Evolutionary conservation across 495 filamentous ascomycete genomes (phyloP), one percentile per base, ranked within the genome.

Genomic region (Aspergillus campestris): DNA sequence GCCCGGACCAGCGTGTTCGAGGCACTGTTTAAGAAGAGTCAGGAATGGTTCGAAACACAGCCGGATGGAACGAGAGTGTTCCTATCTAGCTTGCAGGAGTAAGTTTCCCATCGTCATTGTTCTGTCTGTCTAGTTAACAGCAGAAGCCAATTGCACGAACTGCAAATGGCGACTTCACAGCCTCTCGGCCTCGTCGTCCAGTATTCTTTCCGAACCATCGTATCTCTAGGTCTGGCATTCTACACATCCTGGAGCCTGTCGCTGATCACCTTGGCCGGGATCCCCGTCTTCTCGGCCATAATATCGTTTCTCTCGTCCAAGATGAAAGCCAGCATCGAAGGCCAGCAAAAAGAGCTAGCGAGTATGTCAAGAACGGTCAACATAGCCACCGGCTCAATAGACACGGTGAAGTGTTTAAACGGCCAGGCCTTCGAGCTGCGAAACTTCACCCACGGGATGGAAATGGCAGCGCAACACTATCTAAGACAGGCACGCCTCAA

Each of bases 331-430:
- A 80, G 75, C 29, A 83, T 94, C 31, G 74, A 79, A 47, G 67
- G 56, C 9, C 91, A 98, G 57, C 80, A 83, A 50, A 55, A 57
- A 1, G 77, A 86, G 49, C 77, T 96, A 0, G 72, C 74, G 4
- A 57, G 71, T 44, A 88, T 90, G 0, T 82, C 89, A 0, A 90
- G 89, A 59, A 67, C 79, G 30, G 78, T 80, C 9, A 83, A 77
- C 28, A 83, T 75, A 18, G 79, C 88, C 0, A 75, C 89, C 9
- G 67, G 72, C 0, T 77, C 77, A 5, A 91, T 98, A 37, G 89
- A 94, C 46, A 80, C 86, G 0, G 88, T 97, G 53, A 97, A 96
- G 60, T 83, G 76, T 31, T 86, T 85, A 66, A 94, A 95, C 57
- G 87, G 81, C 1, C 76, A 88, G 52, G 71, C 76, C 11, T 70